Base-by-base conservation (phyloP, 352 stramenopile species). In the Chrysophaeum taylorii region DNA sequence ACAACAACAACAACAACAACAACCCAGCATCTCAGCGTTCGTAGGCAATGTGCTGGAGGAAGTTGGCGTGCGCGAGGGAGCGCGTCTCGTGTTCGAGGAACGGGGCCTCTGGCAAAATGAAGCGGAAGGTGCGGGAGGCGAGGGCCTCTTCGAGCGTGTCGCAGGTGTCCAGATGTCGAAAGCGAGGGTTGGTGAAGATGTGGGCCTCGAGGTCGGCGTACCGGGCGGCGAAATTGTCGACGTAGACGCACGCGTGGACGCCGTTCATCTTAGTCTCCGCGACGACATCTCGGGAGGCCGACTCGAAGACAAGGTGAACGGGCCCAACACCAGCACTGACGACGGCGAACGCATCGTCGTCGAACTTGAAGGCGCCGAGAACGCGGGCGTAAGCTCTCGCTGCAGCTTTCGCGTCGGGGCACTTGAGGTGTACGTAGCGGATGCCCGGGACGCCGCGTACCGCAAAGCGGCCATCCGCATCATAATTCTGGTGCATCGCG, bases 241-340 rank as follows among this genome's bases (percentile, higher is more conserved):
- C 53, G 33, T 64, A 64, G 27, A 64, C 29, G 33, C 53, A 64
- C 33, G n/a, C 27, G 33, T 64, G 53, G 15, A 64, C 53, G 15
- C 53, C 53, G 15, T 35, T 5, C 16, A 27, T 14, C 29, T 38
- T 35, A 18, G 4, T 33, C 27, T 64, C 53, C 9, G 53, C 53
- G 9, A 14, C n/a, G 33, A 33, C 53, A 25, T 64, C 53, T 14
- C 27, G 5, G 21, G 27, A 25, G 7, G 15, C 53, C 27, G 29
- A 42, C 33, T 64, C 53, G n/a, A 64, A 64, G 15, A 64, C 33
- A 41, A 64, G 27, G 53, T 64, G 53, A 7, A 64, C 53, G 27
- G 53, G 53, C 4, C 53, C 53, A 33, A 64, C 29, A 25, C 53
- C 53, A 9, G 53, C 53, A 16, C 27, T 18, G 53, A 64, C 53